Base-by-base conservation (phyloP, 257 asterid species). In the Schizonepeta tenuifolia region DNA sequence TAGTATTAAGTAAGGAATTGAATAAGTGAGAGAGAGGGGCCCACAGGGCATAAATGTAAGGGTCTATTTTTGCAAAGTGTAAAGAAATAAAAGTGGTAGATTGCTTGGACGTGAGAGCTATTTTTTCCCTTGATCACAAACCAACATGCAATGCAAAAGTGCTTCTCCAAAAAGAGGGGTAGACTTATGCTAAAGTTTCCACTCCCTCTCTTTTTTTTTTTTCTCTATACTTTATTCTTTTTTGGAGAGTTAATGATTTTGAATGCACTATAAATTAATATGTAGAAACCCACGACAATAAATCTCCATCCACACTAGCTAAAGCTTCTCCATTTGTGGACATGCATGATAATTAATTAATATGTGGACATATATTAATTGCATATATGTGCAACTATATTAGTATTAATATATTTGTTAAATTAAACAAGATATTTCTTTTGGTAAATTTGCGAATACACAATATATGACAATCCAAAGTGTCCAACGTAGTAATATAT, bases 91-190 rank as follows among this genome's bases (percentile, higher is more conserved):
- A 56, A 67, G 40, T 49, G 44, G 24, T 10, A 38, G 40, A 65
- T 71, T 70, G 74, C 33, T 62, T 46, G 77, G 79, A 74, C 76
- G 83, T 60, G 77, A 71, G 78, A 28, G 69, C 20, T 64, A 49
- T 64, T 50, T 24, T 17, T 65, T 41, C 46, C n/a, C 47, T 71
- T 75, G 62, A 43, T 78, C 59, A 57, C 33, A 81, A 76, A 55
- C 74, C 76, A 74, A 81, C 88, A 83, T 86, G 90, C 82, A 83
- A 83, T 80, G 80, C 78, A 71, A 73, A 70, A 75, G 78, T 31
- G 71, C 21, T 72, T 61, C 40, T 76, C 78, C 63, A 35, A 67
- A 71, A 69, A 38, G 26, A 57, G 54, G 64, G 50, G 74, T 60
- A 61, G 64, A 75, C 71, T 76, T 70, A 65, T 74, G 83, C 78